These are phyloP conservation scores for Mytilinidion resinicola DNA, from an alignment of 495 filamentous ascomycete species.

Conservation along the genomic window DNA sequence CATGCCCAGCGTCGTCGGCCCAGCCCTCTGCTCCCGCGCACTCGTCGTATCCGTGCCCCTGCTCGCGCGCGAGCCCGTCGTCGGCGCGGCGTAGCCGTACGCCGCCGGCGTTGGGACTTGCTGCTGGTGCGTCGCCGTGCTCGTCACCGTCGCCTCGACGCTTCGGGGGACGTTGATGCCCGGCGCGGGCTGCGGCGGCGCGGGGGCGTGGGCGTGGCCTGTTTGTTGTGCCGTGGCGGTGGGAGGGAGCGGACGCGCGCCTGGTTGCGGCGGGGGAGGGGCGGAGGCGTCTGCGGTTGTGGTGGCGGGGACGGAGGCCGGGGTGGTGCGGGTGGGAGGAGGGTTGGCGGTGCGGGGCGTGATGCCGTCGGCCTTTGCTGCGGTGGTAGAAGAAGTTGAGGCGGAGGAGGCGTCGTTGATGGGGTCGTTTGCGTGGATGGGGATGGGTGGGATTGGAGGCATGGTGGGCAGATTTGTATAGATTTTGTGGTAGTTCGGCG, in stretches of 20 bases:
- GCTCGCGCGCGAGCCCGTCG: neutral
- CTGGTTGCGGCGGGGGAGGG: constrained; percentile 55
- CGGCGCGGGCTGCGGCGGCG: constrained; percentile 51
- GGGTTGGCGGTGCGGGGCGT: constrained; percentile 43
- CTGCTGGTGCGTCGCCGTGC: constrained; percentile 19
- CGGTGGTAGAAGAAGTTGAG: neutral
- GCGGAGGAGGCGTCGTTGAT: constrained; percentile 30
- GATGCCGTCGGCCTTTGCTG: constrained; percentile 43
- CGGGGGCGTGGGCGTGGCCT: constrained; percentile 28
- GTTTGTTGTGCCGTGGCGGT: constrained; percentile 24
- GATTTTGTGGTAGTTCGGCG: neutral
- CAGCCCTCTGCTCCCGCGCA: neutral
- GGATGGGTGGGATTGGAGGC: constrained; percentile 45
- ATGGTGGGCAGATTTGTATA: constrained; percentile 33
- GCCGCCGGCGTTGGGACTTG: constrained; percentile 6
- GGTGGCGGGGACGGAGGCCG: constrained; percentile 34
- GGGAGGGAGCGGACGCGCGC: constrained; percentile 41
- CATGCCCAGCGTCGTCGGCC: neutral
- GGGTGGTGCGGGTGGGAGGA: constrained; percentile 30
- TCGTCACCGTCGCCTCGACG: constrained; percentile 1
- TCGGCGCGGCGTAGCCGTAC: constrained; percentile 21
- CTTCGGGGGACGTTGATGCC: constrained; percentile 8
- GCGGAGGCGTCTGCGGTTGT: constrained; percentile 32
- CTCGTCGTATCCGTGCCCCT: constrained; percentile 26
- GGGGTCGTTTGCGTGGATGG: constrained; percentile 53